Base-by-base conservation (phyloP, 2,329 filamentous ascomycete species). In the Hymenoscyphus albidus region DNA sequence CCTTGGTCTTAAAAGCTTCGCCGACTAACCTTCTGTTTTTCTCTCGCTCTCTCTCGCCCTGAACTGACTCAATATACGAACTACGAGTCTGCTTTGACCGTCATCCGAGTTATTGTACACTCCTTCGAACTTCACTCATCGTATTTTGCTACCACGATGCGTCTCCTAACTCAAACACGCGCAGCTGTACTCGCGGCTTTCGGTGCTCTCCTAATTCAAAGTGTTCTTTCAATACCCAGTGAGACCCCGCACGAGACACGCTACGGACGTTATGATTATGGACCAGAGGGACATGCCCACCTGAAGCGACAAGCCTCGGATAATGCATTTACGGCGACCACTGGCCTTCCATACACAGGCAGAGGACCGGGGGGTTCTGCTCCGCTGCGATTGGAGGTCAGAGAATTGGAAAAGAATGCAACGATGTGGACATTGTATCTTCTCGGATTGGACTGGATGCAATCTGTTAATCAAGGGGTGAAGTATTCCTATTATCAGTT, bases 401-500 rank as follows among this genome's bases (percentile, higher is more conserved):
- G 70, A 32, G 69, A 70, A 4, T 48, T 74, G 16, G 63, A 72
- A 60, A 67, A 70, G 31, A 67, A 73, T 61, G 22, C 40, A 6
- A 64, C 66, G 7, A 67, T 64, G 38, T 74, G 73, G 72, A 69
- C 69, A 3, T 62, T 74, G 10, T 74, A 71, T 61, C 66, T 74
- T 18, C 62, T 74, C 44, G 72, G 68, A 10, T n/a, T 72, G 54
- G 72, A 72, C 63, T 61, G 70, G 59, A 31, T 73, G 61, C 71
- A 71, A 66, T 68, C 70, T 59, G 66, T 67, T 4, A 59, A 67
- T 48, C 70, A 73, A 39, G 59, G 65, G 2, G 66, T 73, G 7
- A 59, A 67, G 32, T 51, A 65, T 9, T 73, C 71, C 18, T 74
- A 71, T 68, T 74, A 73, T 67, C 68, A 72, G 44, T 65, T 74